These are phyloP conservation scores for Penicillium canescens DNA, from an alignment of 495 filamentous ascomycete species.

Conservation along the genomic window DNA sequence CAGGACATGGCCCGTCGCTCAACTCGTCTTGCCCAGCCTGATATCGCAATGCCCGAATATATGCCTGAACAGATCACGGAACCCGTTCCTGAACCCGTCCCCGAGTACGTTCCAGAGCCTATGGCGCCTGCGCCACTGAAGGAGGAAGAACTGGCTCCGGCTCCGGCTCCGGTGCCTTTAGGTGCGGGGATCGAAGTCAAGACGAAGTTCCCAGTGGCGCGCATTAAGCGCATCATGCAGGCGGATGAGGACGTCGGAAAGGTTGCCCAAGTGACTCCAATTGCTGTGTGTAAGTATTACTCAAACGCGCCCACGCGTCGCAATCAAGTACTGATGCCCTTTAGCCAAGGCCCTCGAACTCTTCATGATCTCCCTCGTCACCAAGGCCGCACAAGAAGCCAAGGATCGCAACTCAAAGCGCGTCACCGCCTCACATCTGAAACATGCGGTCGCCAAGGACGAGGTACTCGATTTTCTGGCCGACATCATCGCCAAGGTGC, in stretches of 20 bases:
- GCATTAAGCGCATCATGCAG: slow-evolving; percentile 99
- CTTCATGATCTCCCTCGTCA: slow-evolving; percentile 94
- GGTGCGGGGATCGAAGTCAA: slow-evolving; percentile 67
- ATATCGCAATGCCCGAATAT: slow-evolving; percentile 20
- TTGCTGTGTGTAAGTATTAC: slow-evolving; percentile 73
- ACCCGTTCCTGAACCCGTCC: slow-evolving; percentile 5
- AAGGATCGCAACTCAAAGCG: slow-evolving; percentile 80
- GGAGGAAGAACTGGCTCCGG: not conserved
- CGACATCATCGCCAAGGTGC: slow-evolving; percentile 87
- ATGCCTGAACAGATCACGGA: slow-evolving; percentile 30
- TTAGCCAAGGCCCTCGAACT: slow-evolving; percentile 86
- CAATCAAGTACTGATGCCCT: slow-evolving; percentile 17
- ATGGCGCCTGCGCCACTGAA: slow-evolving; percentile 3
- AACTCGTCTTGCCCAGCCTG: slow-evolving; percentile 40
- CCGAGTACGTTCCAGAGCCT: slow-evolving; percentile 25
- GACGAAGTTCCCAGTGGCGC: slow-evolving; percentile 95
- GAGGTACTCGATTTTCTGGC: slow-evolving; percentile 90
- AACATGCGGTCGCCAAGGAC: slow-evolving; percentile 80
- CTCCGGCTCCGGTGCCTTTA: slow-evolving; percentile 14
- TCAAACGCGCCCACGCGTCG: not conserved
- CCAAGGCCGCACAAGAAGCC: slow-evolving; percentile 81
- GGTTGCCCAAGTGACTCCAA: slow-evolving; percentile 94
- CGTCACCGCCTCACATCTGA: slow-evolving; percentile 86
- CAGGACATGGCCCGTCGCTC: slow-evolving; percentile 48
- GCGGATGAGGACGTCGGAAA: slow-evolving; percentile 99